These are phyloP conservation scores for Acrodontium crateriforme DNA, from an alignment of 2,329 filamentous ascomycete species.

Conservation along the genomic window DNA sequence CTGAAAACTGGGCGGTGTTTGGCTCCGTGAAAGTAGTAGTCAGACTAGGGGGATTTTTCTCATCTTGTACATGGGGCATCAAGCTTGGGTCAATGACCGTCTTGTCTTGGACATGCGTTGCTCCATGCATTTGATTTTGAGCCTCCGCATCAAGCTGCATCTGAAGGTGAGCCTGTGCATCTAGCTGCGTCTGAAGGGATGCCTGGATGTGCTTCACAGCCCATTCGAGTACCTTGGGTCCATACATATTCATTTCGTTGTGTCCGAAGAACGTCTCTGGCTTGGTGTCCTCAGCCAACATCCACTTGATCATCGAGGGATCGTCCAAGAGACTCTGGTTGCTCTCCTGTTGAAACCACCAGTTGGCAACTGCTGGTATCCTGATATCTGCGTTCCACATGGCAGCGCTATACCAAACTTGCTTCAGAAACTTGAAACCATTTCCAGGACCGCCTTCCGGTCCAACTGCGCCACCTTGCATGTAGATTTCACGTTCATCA, in stretches of 20 bases:
- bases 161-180: too few relatives aligned
- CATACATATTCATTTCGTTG: slow-evolving; percentile 5
- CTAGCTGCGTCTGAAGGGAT: too few relatives aligned
- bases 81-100: too few relatives aligned
- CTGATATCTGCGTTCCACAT: slow-evolving; percentile 17
- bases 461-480: slow-evolving; percentile 17
- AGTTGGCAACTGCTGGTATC: slow-evolving; percentile 12
- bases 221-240: slow-evolving; percentile 8
- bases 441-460: slow-evolving; percentile 7
- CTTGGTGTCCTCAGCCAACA: slow-evolving; percentile 9
- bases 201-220: slow-evolving; percentile 9
- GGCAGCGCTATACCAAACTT: slow-evolving; percentile 19
- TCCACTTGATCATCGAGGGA: slow-evolving; percentile 7
- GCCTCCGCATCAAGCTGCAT: too few relatives aligned
- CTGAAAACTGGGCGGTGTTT: too few relatives aligned
- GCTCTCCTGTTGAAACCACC: slow-evolving; percentile 11
- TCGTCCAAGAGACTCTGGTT: slow-evolving; percentile 11
- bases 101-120: too few relatives aligned
- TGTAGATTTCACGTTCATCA: slow-evolving; percentile 13
- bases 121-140: too few relatives aligned
- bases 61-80: too few relatives aligned
- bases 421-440: slow-evolving; percentile 22
- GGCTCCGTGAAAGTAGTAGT: too few relatives aligned
- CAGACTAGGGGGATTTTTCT: too few relatives aligned
- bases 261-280: slow-evolving; percentile 13